Percentiles rank a stretch among this genome's conserved stretches.
phyloP scores from a whole-genome alignment of 306 rosid genomes.

The Purshia tridentata region DNA sequence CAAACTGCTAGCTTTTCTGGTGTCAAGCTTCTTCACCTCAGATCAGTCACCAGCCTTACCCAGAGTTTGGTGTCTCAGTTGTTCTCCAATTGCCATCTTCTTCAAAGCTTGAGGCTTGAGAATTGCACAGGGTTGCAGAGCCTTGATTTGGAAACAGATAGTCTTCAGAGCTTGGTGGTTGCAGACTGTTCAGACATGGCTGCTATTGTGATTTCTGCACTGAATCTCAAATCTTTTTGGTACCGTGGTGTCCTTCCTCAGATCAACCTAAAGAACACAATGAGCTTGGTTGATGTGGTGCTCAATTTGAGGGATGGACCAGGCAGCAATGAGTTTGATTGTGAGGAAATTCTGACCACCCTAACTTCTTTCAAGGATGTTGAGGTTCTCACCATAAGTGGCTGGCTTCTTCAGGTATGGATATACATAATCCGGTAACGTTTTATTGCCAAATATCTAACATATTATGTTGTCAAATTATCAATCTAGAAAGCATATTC shows the following conservation, averaged over 20 bases:
- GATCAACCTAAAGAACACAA: neutral
- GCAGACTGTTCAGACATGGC: conserved; percentile 21
- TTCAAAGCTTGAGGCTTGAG: conserved; percentile 23
- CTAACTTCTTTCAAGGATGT: conserved; percentile 25
- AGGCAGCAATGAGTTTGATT: conserved; percentile 21
- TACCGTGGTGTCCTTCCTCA: conserved; percentile 18
- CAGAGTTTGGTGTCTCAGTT: conserved; percentile 5
- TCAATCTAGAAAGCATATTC: neutral
- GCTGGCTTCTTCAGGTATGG: conserved; percentile 36
- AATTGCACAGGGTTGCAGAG: conserved; percentile 20
- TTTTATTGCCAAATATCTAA: neutral
- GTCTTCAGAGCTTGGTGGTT: conserved; percentile 21
- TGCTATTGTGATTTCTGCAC: conserved; percentile 2
- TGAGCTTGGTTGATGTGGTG: conserved; percentile 16
- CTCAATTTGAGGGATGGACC: conserved; percentile 20
- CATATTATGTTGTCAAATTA: neutral
- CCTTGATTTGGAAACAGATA: conserved; percentile 2
- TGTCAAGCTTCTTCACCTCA: conserved; percentile 27
- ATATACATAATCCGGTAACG: neutral
- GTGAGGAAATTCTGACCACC: conserved; percentile 18
- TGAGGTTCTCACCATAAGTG: conserved; percentile 24
- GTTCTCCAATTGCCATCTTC: conserved; percentile 17
- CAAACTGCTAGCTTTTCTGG: neutral
- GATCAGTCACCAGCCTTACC: conserved; percentile 1
- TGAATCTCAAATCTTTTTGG: conserved; percentile 14